Evolutionary conservation across 768 basidiomycete genomes (phyloP).

Genomic region (Macrolepiota albuminosa): DNA sequence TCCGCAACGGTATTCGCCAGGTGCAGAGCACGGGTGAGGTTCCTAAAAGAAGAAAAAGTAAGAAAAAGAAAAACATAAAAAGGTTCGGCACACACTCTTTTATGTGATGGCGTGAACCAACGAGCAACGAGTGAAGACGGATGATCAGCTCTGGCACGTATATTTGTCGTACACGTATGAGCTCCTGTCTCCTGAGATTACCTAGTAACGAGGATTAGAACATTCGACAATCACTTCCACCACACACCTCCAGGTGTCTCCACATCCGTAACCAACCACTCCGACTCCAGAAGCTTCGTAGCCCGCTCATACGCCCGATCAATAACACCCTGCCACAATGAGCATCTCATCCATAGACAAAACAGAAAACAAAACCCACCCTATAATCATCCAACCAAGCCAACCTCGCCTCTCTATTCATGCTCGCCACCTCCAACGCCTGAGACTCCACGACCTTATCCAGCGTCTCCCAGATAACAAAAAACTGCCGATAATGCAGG

Average conservation of each 20-base stretch:
- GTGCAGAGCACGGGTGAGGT: conserved; percentile 68
- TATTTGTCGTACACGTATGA: conserved; percentile 80
- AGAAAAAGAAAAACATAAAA: neutral
- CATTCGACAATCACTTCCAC: neutral
- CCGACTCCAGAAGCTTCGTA: conserved; percentile 65
- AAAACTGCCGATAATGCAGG: conserved; percentile 77
- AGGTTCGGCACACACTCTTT: conserved; percentile 53
- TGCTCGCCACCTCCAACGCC: conserved; percentile 48
- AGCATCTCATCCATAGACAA: neutral
- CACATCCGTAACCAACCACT: conserved; percentile 66
- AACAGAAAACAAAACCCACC: conserved; percentile 28
- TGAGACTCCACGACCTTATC: conserved; percentile 59
- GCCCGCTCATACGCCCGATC: conserved; percentile 63
- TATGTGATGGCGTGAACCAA: conserved; percentile 56
- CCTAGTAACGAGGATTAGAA: conserved; percentile 23
- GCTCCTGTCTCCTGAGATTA: conserved; percentile 57
- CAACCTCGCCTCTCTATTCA: conserved; percentile 52
- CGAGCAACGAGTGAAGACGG: conserved; percentile 72
- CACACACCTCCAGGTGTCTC: conserved; percentile 34
- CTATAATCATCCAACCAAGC: conserved; percentile 65
- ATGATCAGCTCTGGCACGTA: conserved; percentile 89
- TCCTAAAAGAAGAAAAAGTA: conserved; percentile 36
- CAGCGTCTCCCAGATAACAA: conserved; percentile 66
- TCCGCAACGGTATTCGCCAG: conserved; percentile 86
- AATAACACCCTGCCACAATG: conserved; percentile 43